Base-by-base conservation (phyloP, 768 basidiomycete genomes). In the Mycena belliarum region DNA sequence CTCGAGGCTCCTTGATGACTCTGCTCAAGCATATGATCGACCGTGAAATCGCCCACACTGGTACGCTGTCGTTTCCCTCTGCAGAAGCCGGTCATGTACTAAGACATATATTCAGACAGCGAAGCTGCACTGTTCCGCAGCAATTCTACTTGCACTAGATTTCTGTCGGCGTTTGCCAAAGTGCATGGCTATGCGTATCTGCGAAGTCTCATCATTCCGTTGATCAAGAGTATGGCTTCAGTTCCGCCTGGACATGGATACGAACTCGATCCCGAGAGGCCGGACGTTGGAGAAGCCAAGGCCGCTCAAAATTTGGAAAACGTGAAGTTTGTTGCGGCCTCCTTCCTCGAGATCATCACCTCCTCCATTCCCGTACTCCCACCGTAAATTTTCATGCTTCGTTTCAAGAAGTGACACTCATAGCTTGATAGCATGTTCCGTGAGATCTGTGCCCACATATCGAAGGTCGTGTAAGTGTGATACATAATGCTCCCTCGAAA, bases 121-220 rank as follows among this genome's bases (percentile, higher is more conserved):
- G 92, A 95, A 61, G 79, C 86, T 1, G 81, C 83, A n/a, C 74
- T 98, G 9, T 97, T 98, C 76, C 81, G 95, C 48, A 80, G 89
- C 59, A 97, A 96, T 70, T 88, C 90, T 3, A 91, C 90, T 1
- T 93, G 88, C 65, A 91, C 90, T n/a, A 78, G 90, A 41, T 87
- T 98, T 56, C 74, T 97, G 43, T 92, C 92, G 7, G 84, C 87
- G 2, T 95, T 95, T 65, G 92, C 91, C 4, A 86, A 81, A 67
- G 84, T 89, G n/a, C 92, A 95, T 59, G 95, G 95, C 5, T 97
- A 96, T 70, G 86, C 87, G 55, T 97, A 96, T 70, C 76, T 97
- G n/a, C 82, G 94, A 20, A 83, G 80, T 43, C 79, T 95, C 23
- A 82, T 96, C 44, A 76, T 81, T 41, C 92, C 93, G 4, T 77